Conservation (phyloP, 164 flowering plant species). For the Magnolia changhungtana region DNA sequence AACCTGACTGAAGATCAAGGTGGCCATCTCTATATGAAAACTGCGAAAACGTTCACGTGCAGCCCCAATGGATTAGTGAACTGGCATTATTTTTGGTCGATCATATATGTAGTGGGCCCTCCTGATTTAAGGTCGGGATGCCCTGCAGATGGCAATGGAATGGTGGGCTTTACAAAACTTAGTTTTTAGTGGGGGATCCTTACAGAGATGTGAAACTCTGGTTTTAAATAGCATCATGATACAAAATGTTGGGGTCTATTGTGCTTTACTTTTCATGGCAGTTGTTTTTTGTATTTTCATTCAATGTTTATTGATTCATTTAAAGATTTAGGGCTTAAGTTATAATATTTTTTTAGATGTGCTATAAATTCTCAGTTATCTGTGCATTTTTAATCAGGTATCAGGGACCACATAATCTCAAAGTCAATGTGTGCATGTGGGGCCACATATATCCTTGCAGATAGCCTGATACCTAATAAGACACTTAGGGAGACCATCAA, state of each 20-base stretch:
- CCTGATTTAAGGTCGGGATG: not conserved
- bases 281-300: not conserved
- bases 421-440: slow-evolving; percentile 83
- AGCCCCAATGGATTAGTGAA: not conserved
- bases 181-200: not conserved
- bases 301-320: not conserved
- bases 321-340: not conserved
- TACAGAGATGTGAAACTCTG: not conserved
- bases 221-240: not conserved
- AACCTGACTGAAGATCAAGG: too few relatives aligned
- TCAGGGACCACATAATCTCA: slow-evolving; percentile 74
- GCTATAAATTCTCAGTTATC: too few relatives aligned
- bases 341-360: too few relatives aligned
- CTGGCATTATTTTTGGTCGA: not conserved
- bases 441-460: slow-evolving; percentile 76
- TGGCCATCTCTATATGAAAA: too few relatives aligned
- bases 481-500: slow-evolving; percentile 80
- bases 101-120: not conserved
- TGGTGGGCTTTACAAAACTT: too few relatives aligned
- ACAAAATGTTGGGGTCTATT: not conserved
- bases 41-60: not conserved
- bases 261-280: too few relatives aligned
- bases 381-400: slow-evolving; percentile 46
- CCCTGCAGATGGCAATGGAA: not conserved
- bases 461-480: slow-evolving; percentile 90